Conservation (phyloP, 371 early-diverging fungal genomes). For the Mucor piriformis region DNA sequence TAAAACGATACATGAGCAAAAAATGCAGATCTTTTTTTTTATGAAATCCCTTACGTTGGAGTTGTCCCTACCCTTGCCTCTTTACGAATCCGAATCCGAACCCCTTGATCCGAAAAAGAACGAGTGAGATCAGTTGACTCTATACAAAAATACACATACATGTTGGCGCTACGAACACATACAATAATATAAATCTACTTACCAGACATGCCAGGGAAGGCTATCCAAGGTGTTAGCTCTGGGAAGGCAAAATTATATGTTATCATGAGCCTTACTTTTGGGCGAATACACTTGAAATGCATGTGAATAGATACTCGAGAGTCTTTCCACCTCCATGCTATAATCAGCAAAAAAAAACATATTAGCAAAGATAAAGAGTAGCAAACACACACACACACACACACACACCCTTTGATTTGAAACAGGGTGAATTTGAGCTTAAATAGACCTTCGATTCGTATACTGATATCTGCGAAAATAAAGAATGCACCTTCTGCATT, state of each 20-base stretch:
- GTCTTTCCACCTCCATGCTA: constrained; percentile 34
- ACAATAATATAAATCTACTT: constrained; percentile 9
- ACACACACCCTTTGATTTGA: constrained; percentile 72
- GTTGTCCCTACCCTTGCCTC: constrained; percentile 14
- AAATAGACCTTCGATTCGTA: constrained; percentile 88
- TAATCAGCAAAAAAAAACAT: neutral
- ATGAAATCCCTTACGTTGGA: constrained; percentile 12
- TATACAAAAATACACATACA: too few relatives aligned
- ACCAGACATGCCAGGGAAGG: constrained; percentile 88
- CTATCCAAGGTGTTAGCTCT: too few relatives aligned
- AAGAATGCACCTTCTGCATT: constrained; percentile 87
- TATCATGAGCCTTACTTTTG: constrained; percentile 54
- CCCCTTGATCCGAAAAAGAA: constrained; percentile 38
- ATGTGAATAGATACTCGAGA: constrained; percentile 49
- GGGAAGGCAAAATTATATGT: constrained; percentile 48
- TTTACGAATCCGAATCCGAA: constrained; percentile 33
- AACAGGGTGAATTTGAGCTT: constrained; percentile 89
- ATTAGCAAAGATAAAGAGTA: neutral
- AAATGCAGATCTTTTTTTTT: too few relatives aligned
- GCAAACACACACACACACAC: neutral
- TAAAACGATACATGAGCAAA: constrained; percentile 1
- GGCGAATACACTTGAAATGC: constrained; percentile 82
- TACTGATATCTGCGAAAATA: constrained; percentile 93
- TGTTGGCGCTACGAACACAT: too few relatives aligned
- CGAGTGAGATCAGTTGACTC: constrained; percentile 35